Conservation (phyloP, 2,329 filamentous ascomycete genomes). For the Botryotinia calthae region DNA sequence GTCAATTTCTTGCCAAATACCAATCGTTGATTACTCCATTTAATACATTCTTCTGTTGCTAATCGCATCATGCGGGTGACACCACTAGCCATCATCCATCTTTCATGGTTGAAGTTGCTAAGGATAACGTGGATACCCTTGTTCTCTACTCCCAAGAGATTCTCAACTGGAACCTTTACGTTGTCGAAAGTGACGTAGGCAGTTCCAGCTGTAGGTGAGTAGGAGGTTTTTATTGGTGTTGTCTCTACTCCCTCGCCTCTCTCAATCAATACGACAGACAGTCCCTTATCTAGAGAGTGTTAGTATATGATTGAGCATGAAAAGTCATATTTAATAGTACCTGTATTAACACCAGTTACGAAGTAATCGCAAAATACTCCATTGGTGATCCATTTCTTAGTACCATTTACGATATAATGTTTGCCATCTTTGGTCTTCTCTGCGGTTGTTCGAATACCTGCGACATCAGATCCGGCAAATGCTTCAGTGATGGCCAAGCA, state of each 20-base stretch:
- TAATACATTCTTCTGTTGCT: constrained; percentile 79
- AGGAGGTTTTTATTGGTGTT: constrained; percentile 75
- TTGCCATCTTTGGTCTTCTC: constrained; percentile 71
- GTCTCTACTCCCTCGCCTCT: constrained; percentile 73
- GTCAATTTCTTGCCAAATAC: constrained; percentile 82
- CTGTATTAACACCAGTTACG: constrained; percentile 72
- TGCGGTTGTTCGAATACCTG: constrained; percentile 74
- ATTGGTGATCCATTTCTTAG: constrained; percentile 86
- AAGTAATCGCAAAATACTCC: constrained; percentile 81
- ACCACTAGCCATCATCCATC: constrained; percentile 67
- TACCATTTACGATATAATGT: constrained; percentile 69
- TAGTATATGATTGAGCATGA: not conserved
- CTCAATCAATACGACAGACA: constrained; percentile 74
- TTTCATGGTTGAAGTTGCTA: constrained; percentile 86
- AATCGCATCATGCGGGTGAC: constrained; percentile 64
- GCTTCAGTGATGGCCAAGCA: constrained; percentile 86
- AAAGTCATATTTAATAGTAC: constrained; percentile 8
- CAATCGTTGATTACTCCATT: constrained; percentile 83
- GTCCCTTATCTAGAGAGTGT: constrained; percentile 57
- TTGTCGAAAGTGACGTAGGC: constrained; percentile 71
- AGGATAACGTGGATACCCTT: constrained; percentile 84
- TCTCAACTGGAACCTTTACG: constrained; percentile 76
- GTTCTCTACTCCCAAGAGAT: constrained; percentile 78
- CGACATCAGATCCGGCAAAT: constrained; percentile 81
- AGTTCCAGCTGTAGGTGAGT: constrained; percentile 65